Conservation (phyloP, 805 yeast genomes). For the Kodamaea kakaduensis region DNA sequence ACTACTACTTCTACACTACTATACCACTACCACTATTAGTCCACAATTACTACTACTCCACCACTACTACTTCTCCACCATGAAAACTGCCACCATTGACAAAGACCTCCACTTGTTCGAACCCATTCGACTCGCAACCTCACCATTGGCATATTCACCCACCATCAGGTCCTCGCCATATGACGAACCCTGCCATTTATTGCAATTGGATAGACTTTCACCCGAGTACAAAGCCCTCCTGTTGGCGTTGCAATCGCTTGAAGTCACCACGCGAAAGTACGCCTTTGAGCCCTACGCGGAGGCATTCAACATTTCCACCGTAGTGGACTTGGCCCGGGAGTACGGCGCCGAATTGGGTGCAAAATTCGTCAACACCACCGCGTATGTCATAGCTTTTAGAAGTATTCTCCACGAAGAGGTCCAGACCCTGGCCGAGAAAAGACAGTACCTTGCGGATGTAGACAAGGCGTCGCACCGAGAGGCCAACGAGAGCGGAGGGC, state of each 20-base stretch:
- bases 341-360: slow-evolving; percentile 12
- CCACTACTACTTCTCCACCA: no score
- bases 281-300: slow-evolving; percentile 22
- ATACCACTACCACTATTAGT: no score
- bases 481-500: slow-evolving; percentile 34
- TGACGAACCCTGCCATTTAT: slow-evolving; percentile 21
- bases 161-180: slow-evolving; percentile 29
- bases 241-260: slow-evolving; percentile 27
- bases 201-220: slow-evolving; percentile 21
- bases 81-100: slow-evolving; percentile 6
- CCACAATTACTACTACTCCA: no score
- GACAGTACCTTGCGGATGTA: slow-evolving; percentile 23
- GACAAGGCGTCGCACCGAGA: slow-evolving; percentile 33
- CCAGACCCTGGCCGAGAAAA: slow-evolving; percentile 19
- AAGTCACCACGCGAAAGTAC: slow-evolving; percentile 15
- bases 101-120: slow-evolving; percentile 5
- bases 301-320: slow-evolving; percentile 25
- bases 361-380: slow-evolving; percentile 14
- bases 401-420: slow-evolving; percentile 27
- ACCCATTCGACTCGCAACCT: slow-evolving; percentile 6
- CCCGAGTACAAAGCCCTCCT: slow-evolving; percentile 22
- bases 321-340: slow-evolving; percentile 15
- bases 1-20: no score
- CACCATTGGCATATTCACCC: slow-evolving; percentile 1
- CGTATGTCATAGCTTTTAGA: slow-evolving; percentile 33